A percentile compares a stretch with the other conserved stretches of the same genome.
phyloP scores from a whole-genome alignment of 192 early-diverging fungal genomes.

The Coemansia nantahalensis region DNA sequence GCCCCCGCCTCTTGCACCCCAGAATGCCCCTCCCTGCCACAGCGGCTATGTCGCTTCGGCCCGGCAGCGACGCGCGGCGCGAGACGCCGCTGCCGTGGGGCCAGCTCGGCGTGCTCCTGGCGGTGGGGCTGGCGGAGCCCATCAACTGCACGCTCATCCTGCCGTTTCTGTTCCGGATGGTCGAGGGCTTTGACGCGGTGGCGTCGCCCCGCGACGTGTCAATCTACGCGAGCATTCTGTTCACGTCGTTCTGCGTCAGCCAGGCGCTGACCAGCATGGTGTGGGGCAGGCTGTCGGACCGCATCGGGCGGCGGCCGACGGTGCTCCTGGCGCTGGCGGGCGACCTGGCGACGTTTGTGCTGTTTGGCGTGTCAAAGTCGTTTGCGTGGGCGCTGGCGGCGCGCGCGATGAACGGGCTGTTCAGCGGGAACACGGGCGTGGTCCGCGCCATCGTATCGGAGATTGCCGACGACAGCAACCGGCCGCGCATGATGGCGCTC shows the following conservation, averaged over 20 bases:
- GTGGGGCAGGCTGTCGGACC: conserved; percentile 73
- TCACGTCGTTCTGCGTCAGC: conserved; percentile 51
- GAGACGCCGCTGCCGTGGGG: conserved; percentile 40
- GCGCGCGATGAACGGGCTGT: conserved; percentile 62
- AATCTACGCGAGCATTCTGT: conserved; percentile 60
- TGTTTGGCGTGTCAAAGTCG: conserved; percentile 70
- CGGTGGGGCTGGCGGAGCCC: conserved; percentile 59
- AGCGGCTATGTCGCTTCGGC: no score
- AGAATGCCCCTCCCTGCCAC: no score
- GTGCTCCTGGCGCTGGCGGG: conserved; percentile 72
- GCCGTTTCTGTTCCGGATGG: conserved; percentile 39
- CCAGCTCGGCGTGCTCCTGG: conserved; percentile 23
- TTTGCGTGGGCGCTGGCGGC: conserved; percentile 58
- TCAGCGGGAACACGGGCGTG: conserved; percentile 76
- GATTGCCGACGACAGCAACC: conserved; percentile 75
- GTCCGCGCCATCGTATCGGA: conserved; percentile 80
- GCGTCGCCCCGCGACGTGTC: conserved; percentile 71
- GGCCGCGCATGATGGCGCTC: conserved; percentile 65
- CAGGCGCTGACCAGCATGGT: conserved; percentile 51
- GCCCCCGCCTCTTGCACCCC: no score
- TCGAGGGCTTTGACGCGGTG: conserved; percentile 46
- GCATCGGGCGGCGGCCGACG: conserved; percentile 72
- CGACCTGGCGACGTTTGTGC: conserved; percentile 59
- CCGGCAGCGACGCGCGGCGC: no score
- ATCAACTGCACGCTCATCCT: conserved; percentile 69